A percentile compares a stretch with the other conserved stretches of the same genome.
Conservation (phyloP, 768 basidiomycete genomes). For the Boletus barrowsii region DNA sequence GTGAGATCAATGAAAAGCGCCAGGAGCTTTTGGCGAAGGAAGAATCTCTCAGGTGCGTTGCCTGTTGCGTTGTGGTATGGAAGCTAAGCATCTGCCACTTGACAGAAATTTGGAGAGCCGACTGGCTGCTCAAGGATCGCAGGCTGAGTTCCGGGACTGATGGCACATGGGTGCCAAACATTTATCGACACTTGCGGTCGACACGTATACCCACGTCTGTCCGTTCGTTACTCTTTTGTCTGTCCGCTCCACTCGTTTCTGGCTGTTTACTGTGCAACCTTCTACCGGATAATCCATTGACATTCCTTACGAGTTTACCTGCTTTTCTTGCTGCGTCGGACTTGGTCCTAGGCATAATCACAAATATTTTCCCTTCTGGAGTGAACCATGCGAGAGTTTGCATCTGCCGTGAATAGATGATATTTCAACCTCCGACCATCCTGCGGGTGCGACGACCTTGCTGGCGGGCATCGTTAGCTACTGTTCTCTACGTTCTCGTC, state of each 20-base stretch:
- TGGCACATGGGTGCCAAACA: conserved; percentile 21
- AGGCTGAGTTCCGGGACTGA: conserved; percentile 74
- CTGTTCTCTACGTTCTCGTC: conserved; percentile 7
- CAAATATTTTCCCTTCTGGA: conserved; percentile 12
- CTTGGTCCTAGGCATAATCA: conserved; percentile 23
- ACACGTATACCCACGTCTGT: conserved; percentile 33
- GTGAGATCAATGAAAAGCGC: conserved; percentile 96
- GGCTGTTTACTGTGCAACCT: conserved; percentile 33
- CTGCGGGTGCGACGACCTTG: conserved; percentile 10
- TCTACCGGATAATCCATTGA: conserved; percentile 37
- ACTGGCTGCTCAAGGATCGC: conserved; percentile 84
- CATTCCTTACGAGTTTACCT: conserved; percentile 32
- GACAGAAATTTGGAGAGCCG: conserved; percentile 84
- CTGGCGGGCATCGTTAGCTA: conserved; percentile 5
- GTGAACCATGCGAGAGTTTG: background rate
- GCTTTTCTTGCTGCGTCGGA: conserved; percentile 27
- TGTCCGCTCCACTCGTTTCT: conserved; percentile 32
- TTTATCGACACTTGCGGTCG: conserved; percentile 25
- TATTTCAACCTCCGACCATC: conserved; percentile 31
- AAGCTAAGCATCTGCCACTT: background rate
- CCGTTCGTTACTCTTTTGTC: conserved; percentile 37
- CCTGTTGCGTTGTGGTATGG: background rate
- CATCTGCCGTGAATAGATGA: conserved; percentile 6
- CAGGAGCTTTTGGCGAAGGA: conserved; percentile 97
- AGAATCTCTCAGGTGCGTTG: conserved; percentile 77